A percentile compares a stretch with the other conserved stretches of the same genome.
These are phyloP conservation scores for Schwanniomyces yamadae DNA, from an alignment of 805 yeast species.

Conservation along the genomic window DNA sequence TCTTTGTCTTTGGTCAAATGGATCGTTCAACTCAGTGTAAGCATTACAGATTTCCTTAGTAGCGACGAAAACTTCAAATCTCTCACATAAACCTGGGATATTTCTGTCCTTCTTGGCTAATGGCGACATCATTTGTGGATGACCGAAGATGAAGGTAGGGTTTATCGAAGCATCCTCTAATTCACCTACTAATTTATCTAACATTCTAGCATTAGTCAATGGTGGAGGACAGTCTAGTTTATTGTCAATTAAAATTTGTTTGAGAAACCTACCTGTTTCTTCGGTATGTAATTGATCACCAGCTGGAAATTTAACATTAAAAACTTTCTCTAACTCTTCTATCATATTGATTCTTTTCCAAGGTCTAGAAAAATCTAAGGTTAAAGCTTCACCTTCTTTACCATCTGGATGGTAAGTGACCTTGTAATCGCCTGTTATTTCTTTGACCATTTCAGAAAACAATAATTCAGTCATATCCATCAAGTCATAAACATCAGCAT, in stretches of 20 bases:
- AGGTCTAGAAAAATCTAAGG: slow-evolving; percentile 89
- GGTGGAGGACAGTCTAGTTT: slow-evolving; percentile 90
- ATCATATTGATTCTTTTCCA: slow-evolving; percentile 99
- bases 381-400: slow-evolving; percentile 75
- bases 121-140: slow-evolving; percentile 99
- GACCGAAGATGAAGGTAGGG: slow-evolving; percentile 98
- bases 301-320: slow-evolving; percentile 87
- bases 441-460: slow-evolving; percentile 97
- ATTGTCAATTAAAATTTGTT: slow-evolving; percentile 71
- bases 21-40: slow-evolving; percentile 98
- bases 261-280: slow-evolving; percentile 89
- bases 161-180: slow-evolving; percentile 91
- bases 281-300: slow-evolving; percentile 93
- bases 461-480: slow-evolving; percentile 93
- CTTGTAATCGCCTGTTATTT: slow-evolving; percentile 85
- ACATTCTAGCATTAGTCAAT: slow-evolving; percentile 96
- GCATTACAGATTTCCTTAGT: slow-evolving; percentile 98
- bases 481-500: slow-evolving; percentile 93
- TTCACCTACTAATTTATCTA: slow-evolving; percentile 96
- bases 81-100: slow-evolving; percentile 92
- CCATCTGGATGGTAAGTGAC: slow-evolving; percentile 92
- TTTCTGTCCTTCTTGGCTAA: slow-evolving; percentile 94
- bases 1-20: slow-evolving; percentile 95
- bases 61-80: slow-evolving; percentile 97
- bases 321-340: slow-evolving; percentile 86